Conservation (phyloP, 257 asterid genomes). For the Solanum corneliomulleri region DNA sequence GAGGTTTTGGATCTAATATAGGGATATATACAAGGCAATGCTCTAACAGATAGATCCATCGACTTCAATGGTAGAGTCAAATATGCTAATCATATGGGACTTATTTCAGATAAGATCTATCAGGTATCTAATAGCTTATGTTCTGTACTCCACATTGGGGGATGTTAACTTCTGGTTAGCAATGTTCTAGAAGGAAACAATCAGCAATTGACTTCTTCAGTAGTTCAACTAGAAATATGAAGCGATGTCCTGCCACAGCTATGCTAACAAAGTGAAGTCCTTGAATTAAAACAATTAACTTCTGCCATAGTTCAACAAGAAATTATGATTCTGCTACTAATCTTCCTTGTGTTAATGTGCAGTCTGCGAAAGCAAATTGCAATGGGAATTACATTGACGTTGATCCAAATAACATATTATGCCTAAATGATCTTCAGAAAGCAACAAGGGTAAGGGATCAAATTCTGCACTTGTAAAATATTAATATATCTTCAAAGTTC, state of each 20-base stretch:
- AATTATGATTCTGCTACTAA: neutral
- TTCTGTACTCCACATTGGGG: neutral
- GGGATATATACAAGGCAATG: slow-evolving; percentile 5
- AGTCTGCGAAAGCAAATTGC: slow-evolving; percentile 11
- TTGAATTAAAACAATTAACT: neutral
- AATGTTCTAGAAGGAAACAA: neutral
- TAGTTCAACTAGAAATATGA: neutral
- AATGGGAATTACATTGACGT: neutral
- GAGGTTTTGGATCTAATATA: neutral
- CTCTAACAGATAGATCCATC: neutral
- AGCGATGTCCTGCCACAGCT: neutral
- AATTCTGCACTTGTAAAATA: neutral
- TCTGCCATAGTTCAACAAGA: neutral
- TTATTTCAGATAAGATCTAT: slow-evolving; percentile 1
- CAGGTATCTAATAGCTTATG: slow-evolving; percentile 3
- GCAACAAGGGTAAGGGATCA: neutral
- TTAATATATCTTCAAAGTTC: neutral
- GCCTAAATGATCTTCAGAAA: neutral
- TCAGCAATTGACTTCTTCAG: neutral
- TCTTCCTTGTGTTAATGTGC: neutral
- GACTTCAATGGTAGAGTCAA: neutral
- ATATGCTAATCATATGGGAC: slow-evolving; percentile 5
- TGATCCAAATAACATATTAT: neutral
- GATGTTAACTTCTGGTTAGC: neutral
- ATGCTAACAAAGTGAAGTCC: neutral